These are phyloP conservation scores for Lactarius akahatsu DNA, from an alignment of 768 basidiomycete genomes.

Conservation along the genomic window DNA sequence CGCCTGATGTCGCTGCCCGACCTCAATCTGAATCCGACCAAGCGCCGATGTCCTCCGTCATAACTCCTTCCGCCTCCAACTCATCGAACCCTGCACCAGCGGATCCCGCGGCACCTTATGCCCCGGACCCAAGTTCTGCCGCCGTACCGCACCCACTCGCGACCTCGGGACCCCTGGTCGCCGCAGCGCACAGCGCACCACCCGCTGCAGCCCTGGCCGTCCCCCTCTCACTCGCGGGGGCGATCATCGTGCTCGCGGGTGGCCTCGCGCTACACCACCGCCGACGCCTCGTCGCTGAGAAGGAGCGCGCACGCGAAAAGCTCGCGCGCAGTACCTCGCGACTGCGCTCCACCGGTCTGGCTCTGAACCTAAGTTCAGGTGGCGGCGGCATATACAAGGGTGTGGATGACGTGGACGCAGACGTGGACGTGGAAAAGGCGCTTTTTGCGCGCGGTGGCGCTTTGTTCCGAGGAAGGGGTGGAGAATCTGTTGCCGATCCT, in stretches of 20 bases:
- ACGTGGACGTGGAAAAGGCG: conserved; percentile 27
- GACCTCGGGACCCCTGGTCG: conserved; percentile 27
- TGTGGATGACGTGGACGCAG: neutral
- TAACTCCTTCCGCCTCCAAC: neutral
- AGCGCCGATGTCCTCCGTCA: conserved; percentile 7
- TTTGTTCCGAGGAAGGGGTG: neutral
- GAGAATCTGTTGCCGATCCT: neutral
- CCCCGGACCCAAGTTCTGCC: conserved; percentile 12
- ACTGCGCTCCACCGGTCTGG: neutral
- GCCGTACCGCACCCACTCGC: conserved; percentile 6
- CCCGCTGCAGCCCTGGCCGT: conserved; percentile 38
- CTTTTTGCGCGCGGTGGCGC: conserved; percentile 12
- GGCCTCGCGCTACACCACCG: conserved; percentile 34
- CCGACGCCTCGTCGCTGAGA: conserved; percentile 30
- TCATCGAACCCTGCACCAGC: neutral
- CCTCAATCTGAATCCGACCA: conserved; percentile 10
- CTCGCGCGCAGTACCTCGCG: neutral
- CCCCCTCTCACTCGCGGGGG: conserved; percentile 37
- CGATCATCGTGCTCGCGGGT: conserved; percentile 34
- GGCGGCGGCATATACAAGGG: neutral
- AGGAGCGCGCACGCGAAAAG: conserved; percentile 30
- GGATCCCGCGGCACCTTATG: conserved; percentile 6
- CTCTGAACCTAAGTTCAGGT: conserved; percentile 1
- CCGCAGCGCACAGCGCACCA: conserved; percentile 30
- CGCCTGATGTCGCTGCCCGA: conserved; percentile 9